These are phyloP conservation scores for Raphanus sativus DNA, from an alignment of 345 rosid genomes.

Conservation along the genomic window DNA sequence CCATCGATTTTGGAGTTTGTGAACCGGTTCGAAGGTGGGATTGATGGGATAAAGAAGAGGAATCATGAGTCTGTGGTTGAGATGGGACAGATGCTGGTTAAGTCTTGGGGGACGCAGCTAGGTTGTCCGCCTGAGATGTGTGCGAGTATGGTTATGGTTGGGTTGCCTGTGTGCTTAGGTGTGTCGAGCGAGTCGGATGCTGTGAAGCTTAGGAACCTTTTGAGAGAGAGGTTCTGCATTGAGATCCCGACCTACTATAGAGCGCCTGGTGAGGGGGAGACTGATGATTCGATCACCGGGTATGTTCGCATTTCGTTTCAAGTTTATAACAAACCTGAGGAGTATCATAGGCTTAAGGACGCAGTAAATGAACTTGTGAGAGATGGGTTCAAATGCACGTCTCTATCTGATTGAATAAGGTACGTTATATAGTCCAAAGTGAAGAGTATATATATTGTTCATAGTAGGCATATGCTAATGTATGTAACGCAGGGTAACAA, in stretches of 20 bases:
- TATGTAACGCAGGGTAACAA: constrained; percentile 17
- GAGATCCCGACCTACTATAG: constrained; percentile 81
- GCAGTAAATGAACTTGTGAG: constrained; percentile 53
- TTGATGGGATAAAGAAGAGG: constrained; percentile 74
- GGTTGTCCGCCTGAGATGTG: constrained; percentile 89
- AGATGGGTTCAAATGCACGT: constrained; percentile 53
- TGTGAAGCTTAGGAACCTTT: constrained; percentile 55
- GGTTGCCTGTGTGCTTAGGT: constrained; percentile 68
- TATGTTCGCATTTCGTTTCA: constrained; percentile 88
- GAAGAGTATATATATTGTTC: not conserved
- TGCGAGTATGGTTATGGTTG: constrained; percentile 85
- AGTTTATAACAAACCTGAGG: constrained; percentile 76
- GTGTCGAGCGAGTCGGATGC: constrained; percentile 56
- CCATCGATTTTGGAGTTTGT: constrained; percentile 78
- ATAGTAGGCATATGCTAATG: too few relatives aligned
- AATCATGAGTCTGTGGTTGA: constrained; percentile 72
- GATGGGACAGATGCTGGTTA: constrained; percentile 83
- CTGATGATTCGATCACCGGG: constrained; percentile 47
- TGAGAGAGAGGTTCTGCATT: constrained; percentile 60
- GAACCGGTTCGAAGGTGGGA: constrained; percentile 80
- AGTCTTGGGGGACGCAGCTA: constrained; percentile 83
- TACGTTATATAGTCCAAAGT: constrained; percentile 29
- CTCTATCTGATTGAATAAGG: constrained; percentile 49
- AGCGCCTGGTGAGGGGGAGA: constrained; percentile 56
- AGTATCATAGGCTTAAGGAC: constrained; percentile 74